Evolutionary conservation across 1,139 yeast genomes (phyloP).

Genomic region (Nakaseomyces sp.): DNA sequence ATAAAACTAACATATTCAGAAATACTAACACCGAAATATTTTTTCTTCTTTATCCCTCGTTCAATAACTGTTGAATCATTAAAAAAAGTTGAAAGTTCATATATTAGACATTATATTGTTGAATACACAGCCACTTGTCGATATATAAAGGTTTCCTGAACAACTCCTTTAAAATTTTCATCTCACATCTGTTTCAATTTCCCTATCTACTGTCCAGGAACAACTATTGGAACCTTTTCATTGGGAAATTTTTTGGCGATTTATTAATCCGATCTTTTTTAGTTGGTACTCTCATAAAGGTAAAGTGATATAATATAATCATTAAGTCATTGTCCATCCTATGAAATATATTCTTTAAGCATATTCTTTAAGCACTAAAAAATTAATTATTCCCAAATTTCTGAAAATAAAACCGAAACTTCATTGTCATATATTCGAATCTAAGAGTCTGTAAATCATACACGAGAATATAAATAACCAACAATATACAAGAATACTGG

Average conservation of each 20-base stretch:
- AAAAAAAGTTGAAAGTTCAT: background rate
- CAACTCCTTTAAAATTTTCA: too few relatives aligned
- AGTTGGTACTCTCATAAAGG: too few relatives aligned
- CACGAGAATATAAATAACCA: background rate
- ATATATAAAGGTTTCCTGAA: background rate
- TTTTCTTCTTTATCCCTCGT: background rate
- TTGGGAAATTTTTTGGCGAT: background rate
- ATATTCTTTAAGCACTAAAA: background rate
- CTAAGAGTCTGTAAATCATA: background rate
- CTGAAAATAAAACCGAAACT: background rate
- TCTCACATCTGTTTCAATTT: too few relatives aligned
- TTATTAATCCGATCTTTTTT: background rate
- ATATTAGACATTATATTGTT: background rate
- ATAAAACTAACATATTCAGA: background rate
- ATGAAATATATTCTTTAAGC: conserved; percentile 3
- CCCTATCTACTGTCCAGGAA: too few relatives aligned
- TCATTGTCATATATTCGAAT: too few relatives aligned
- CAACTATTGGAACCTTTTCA: too few relatives aligned
- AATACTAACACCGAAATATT: background rate
- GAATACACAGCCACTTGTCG: background rate
- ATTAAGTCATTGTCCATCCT: background rate
- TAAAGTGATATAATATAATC: too few relatives aligned
- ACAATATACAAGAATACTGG: too few relatives aligned
- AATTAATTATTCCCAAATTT: background rate
- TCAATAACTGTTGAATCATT: conserved; percentile 1